Evolutionary conservation across 2,329 filamentous ascomycete genomes (phyloP), one percentile per base, ranked within the genome.

Genomic region (Byssochlamys sp.): DNA sequence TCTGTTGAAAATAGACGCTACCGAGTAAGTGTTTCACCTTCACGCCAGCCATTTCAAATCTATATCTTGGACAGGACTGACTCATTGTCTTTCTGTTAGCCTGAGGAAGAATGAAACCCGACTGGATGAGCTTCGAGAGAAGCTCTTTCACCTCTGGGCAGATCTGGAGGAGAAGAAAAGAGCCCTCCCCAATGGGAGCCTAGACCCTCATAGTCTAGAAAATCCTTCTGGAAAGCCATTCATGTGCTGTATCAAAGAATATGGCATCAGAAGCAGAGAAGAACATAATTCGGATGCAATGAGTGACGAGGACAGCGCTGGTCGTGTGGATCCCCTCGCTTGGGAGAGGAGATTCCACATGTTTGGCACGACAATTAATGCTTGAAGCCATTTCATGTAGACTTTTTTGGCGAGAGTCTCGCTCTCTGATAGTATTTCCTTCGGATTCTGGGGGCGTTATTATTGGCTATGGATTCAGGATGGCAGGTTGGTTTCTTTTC

Each of bases 71-170:
- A 52, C 52, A 52, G 57, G 53, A 58, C 10, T 25, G 51, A 6
- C 57, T 56, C 1, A 26, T 24, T 57, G 45, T 56, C 9, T 56
- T 48, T 52, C 28, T 28, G 29, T 28, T 50, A 84, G 84, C 69
- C 78, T 96, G 33, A 80, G 79, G 24, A 68, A 71, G n/a, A 75
- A 87, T 51, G 64, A 71, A 2, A 55, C 70, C 0, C 66, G 73
- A 1, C 74, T 94, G 0, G 68, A 65, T 2, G 61, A 70, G 5
- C 73, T 96, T 3, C 81, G 83, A 54, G 83, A 95, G 63, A 85
- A 82, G 63, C 77, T 96, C 57, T 92, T 87, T 68, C 75, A 84
- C 35, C 77, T 96, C 1, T 97, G 92, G 91, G 92, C 92, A 1
- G 83, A 96, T 60, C 77, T 96, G 1, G 85, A 91, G 67, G 90